Conservation (phyloP, 768 basidiomycete species). For the Auricularia sp. region DNA sequence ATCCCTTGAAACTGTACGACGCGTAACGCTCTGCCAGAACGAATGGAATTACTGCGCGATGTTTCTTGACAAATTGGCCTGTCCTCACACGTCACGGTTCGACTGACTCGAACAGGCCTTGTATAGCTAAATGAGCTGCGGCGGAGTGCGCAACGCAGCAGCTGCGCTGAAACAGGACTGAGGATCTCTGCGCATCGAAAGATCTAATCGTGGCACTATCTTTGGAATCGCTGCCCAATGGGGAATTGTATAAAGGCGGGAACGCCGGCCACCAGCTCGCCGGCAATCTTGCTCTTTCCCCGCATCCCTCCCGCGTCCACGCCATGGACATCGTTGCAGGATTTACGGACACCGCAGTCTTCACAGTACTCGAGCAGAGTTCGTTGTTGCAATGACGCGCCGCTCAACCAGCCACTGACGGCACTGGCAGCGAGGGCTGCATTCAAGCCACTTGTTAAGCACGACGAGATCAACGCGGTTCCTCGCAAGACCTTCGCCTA, state of each 20-base stretch:
- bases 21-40: too few relatives aligned
- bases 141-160: too few relatives aligned
- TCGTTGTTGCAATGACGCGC: constrained; percentile 2
- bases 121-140: too few relatives aligned
- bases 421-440: constrained; percentile 32
- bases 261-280: background rate
- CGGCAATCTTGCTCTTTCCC: background rate
- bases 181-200: too few relatives aligned
- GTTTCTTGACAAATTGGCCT: too few relatives aligned
- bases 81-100: too few relatives aligned
- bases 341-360: constrained; percentile 22
- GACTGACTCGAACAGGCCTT: too few relatives aligned
- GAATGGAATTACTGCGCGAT: too few relatives aligned
- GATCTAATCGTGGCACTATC: too few relatives aligned
- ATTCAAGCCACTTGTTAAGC: constrained; percentile 41
- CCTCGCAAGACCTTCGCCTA: constrained; percentile 48
- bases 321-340: constrained; percentile 30
- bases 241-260: background rate
- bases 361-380: constrained; percentile 28
- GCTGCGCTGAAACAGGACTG: too few relatives aligned
- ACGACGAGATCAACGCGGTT: constrained; percentile 36
- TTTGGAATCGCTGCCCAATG: too few relatives aligned
- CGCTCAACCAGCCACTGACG: background rate
- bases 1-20: background rate
- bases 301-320: background rate